phyloP scores from a whole-genome alignment of 2,329 filamentous ascomycete genomes.

The Fusarium sp. region DNA sequence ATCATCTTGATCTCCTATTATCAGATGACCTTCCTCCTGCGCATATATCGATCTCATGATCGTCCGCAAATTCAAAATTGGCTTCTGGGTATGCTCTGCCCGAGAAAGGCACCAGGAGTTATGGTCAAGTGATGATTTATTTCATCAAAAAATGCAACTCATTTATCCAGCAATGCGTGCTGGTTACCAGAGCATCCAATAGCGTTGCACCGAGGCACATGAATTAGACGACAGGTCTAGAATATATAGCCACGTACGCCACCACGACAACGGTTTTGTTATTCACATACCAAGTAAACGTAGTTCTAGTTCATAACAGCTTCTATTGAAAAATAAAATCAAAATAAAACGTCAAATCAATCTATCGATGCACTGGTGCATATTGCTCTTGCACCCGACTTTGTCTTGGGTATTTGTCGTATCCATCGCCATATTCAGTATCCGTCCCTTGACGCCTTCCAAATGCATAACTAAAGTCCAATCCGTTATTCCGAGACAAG shows the following conservation, averaged over 20 bases:
- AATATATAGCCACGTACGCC: slow-evolving; percentile 10
- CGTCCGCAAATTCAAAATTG: neutral
- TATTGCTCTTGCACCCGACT: slow-evolving; percentile 20
- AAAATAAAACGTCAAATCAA: slow-evolving; percentile 9
- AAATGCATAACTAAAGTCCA: slow-evolving; percentile 20
- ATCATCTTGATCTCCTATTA: neutral
- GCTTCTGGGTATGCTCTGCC: neutral
- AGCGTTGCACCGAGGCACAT: neutral
- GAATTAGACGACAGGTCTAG: slow-evolving; percentile 5
- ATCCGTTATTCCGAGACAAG: slow-evolving; percentile 5
- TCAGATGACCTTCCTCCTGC: neutral
- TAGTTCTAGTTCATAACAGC: slow-evolving; percentile 14
- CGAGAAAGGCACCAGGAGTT: neutral
- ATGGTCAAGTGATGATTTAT: neutral
- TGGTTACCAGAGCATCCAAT: slow-evolving; percentile 22
- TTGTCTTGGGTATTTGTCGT: slow-evolving; percentile 38
- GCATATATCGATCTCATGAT: neutral
- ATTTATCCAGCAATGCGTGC: neutral
- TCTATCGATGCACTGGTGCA: neutral
- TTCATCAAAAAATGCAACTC: neutral
- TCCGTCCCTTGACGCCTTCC: slow-evolving; percentile 39
- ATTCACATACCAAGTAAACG: slow-evolving; percentile 6
- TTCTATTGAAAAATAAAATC: neutral
- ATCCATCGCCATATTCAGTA: slow-evolving; percentile 13
- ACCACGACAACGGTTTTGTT: neutral